Conservation (phyloP, 1,139 yeast species). For the Yamadazyma siamensis region DNA sequence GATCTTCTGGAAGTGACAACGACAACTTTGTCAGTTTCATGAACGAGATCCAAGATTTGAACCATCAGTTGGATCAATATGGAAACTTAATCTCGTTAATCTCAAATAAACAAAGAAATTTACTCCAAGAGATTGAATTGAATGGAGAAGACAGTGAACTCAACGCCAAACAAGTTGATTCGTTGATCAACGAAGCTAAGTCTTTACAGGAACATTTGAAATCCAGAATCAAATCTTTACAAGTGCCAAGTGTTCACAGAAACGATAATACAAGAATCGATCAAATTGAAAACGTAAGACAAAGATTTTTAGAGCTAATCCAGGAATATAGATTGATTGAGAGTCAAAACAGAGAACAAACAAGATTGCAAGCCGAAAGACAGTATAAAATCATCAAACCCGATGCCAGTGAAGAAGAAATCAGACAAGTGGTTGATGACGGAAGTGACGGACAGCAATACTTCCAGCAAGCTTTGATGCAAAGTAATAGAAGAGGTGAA, state of each 20-base stretch:
- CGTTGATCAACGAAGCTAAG: conserved; percentile 73
- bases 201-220: conserved; percentile 75
- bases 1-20: conserved; percentile 22
- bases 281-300: conserved; percentile 88
- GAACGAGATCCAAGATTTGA: conserved; percentile 79
- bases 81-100: conserved; percentile 73
- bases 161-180: conserved; percentile 73
- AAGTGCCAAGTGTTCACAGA: conserved; percentile 58
- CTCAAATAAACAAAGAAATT: conserved; percentile 75
- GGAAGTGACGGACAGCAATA: conserved; percentile 78
- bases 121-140: conserved; percentile 72
- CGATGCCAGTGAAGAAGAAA: conserved; percentile 83
- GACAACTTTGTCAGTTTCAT: conserved; percentile 75
- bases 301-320: conserved; percentile 79
- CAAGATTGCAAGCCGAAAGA: conserved; percentile 85
- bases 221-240: conserved; percentile 71
- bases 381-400: conserved; percentile 93
- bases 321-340: conserved; percentile 86
- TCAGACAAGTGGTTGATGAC: conserved; percentile 79
- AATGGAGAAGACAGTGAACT: conserved; percentile 75
- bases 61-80: conserved; percentile 77
- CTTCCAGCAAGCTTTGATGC: conserved; percentile 89
- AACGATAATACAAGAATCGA: conserved; percentile 77
- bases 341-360: conserved; percentile 80
- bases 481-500: conserved; percentile 93